Conservation (phyloP, 176 grass and related monocot genomes). For the Thinopyrum elongatum region DNA sequence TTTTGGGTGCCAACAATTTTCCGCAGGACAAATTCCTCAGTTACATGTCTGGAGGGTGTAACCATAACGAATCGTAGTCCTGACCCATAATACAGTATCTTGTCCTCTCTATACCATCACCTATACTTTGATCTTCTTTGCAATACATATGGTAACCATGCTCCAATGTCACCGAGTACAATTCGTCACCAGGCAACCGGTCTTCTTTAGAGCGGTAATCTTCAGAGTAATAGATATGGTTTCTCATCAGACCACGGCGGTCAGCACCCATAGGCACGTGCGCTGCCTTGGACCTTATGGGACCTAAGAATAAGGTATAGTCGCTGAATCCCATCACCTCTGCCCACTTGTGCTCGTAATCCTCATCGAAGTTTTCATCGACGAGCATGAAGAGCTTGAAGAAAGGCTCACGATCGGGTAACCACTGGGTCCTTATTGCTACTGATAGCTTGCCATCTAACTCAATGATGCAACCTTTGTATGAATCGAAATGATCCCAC, state of each 20-base stretch:
- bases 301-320: not conserved
- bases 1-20: no score
- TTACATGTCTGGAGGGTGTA: no score
- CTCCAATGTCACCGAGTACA: not conserved
- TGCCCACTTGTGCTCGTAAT: not conserved
- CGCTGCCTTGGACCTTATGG: not conserved
- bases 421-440: not conserved
- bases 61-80: not conserved
- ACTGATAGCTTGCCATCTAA: not conserved
- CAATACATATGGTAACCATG: not conserved
- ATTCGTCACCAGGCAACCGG: not conserved
- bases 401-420: not conserved
- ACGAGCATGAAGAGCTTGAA: not conserved
- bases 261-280: not conserved
- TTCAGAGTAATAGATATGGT: not conserved
- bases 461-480: not conserved
- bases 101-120: not conserved
- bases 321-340: not conserved
- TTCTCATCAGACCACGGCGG: not conserved
- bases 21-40: no score
- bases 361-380: not conserved
- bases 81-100: not conserved
- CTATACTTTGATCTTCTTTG: not conserved
- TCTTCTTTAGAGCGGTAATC: not conserved
- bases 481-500: no score